Conservation (phyloP, 257 asterid genomes). For the Forsythia suspensa region DNA sequence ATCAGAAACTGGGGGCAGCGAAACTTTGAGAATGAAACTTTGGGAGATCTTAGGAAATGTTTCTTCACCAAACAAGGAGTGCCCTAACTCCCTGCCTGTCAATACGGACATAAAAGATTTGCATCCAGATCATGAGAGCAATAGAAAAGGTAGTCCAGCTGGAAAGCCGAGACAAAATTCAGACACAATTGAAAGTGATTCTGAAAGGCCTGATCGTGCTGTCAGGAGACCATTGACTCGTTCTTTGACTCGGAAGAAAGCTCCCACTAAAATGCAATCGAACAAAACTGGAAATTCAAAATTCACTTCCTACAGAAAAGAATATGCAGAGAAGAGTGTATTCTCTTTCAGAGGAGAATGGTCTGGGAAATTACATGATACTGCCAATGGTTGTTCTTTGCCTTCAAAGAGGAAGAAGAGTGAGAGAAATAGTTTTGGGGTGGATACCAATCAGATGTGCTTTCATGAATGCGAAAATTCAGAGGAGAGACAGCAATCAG, state of each 20-base stretch:
- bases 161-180: conserved; percentile 49
- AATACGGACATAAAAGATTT: conserved; percentile 26
- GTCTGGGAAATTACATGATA: conserved; percentile 40
- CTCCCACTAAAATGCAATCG: conserved; percentile 35
- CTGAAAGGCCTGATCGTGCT: conserved; percentile 42
- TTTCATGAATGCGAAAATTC: conserved; percentile 28
- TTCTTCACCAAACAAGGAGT: conserved; percentile 54
- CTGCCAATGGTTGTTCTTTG: conserved; percentile 39
- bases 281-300: conserved; percentile 34
- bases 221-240: conserved; percentile 53
- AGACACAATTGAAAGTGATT: conserved; percentile 83
- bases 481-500: conserved; percentile 39
- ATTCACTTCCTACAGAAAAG: conserved; percentile 33
- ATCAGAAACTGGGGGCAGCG: conserved; percentile 51
- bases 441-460: conserved; percentile 31
- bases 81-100: conserved; percentile 26
- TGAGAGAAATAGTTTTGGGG: conserved; percentile 36
- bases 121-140: conserved; percentile 35
- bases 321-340: conserved; percentile 31
- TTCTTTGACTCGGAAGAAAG: conserved; percentile 47
- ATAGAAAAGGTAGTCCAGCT: conserved; percentile 32
- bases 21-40: conserved; percentile 64
- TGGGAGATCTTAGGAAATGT: conserved; percentile 75
- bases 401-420: conserved; percentile 40
- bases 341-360: conserved; percentile 39